Evolutionary conservation across 768 basidiomycete genomes (phyloP).

Genomic region (Auriculariales sp.): DNA sequence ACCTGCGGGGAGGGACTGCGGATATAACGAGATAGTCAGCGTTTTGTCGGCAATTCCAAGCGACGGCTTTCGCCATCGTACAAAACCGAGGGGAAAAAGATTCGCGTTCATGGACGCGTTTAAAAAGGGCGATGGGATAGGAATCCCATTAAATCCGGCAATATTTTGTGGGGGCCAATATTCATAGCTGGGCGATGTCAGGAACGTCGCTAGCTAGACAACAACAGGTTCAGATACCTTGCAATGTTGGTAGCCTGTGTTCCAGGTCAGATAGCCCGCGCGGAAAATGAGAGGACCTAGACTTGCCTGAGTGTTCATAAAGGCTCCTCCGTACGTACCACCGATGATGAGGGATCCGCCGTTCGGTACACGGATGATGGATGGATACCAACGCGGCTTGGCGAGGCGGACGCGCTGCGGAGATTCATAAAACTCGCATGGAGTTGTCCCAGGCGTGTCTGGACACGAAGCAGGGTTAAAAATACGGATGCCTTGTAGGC

Average conservation of each 20-base stretch:
- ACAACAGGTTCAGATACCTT: constrained; percentile 78
- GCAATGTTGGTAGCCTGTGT: constrained; percentile 35
- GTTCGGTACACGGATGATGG: constrained; percentile 51
- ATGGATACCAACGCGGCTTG: constrained; percentile 70
- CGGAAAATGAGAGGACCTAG: constrained; percentile 5
- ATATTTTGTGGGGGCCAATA: constrained; percentile 17
- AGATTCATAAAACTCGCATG: constrained; percentile 53
- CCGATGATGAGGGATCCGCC: constrained; percentile 75
- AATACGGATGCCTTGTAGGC: constrained; percentile 58
- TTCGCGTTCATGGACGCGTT: constrained; percentile 10
- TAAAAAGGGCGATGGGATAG: constrained; percentile 8
- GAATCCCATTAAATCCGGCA: constrained; percentile 8
- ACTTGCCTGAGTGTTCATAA: constrained; percentile 77
- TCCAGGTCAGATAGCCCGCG: too few relatives aligned
- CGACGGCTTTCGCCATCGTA: too few relatives aligned
- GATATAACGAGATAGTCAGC: too few relatives aligned
- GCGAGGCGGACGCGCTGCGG: constrained; percentile 54
- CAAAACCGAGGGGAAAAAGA: constrained; percentile 11
- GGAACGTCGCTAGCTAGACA: constrained; percentile 73
- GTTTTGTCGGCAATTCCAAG: too few relatives aligned
- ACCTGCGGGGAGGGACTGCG: constrained; percentile 9
- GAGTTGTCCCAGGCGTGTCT: constrained; percentile 26
- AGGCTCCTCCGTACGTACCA: constrained; percentile 68
- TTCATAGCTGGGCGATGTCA: constrained; percentile 54
- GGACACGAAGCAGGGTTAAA: constrained; percentile 63